These are phyloP conservation scores for Canna indica DNA, from an alignment of 176 grass and related monocot genomes.

Conservation along the genomic window DNA sequence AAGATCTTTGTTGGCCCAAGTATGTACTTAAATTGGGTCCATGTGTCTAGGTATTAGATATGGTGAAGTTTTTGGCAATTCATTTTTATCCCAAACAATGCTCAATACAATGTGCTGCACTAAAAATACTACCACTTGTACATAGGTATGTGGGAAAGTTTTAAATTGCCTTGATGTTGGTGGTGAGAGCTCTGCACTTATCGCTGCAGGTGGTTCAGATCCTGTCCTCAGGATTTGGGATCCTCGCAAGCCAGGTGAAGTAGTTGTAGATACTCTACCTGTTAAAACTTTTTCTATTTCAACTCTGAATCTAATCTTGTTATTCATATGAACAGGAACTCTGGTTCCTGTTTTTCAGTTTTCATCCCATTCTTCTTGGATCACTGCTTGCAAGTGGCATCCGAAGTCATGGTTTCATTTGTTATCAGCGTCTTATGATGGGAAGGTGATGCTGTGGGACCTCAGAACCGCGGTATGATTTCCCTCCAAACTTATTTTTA, in stretches of 20 bases:
- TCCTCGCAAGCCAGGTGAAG: conserved; percentile 91
- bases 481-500: conserved; percentile 15
- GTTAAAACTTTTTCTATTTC: conserved; percentile 10
- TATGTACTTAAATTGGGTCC: no score
- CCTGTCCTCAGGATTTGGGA: conserved; percentile 88
- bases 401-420: conserved; percentile 80
- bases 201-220: conserved; percentile 75
- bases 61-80: no score
- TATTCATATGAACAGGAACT: conserved; percentile 45
- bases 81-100: not conserved
- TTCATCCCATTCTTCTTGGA: conserved; percentile 87
- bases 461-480: conserved; percentile 83
- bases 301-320: conserved; percentile 10
- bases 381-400: conserved; percentile 84
- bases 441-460: conserved; percentile 99
- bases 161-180: conserved; percentile 88
- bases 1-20: not conserved
- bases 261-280: not conserved
- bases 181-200: conserved; percentile 71
- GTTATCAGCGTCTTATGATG: conserved; percentile 87
- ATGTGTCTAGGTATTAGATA: no score
- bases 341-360: conserved; percentile 87
- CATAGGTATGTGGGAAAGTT: conserved; percentile 70
- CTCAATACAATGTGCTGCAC: not conserved
- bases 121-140: conserved; percentile 21